Evolutionary conservation across 164 flowering plant species (phyloP).

Genomic region (Magnolia sinica): DNA sequence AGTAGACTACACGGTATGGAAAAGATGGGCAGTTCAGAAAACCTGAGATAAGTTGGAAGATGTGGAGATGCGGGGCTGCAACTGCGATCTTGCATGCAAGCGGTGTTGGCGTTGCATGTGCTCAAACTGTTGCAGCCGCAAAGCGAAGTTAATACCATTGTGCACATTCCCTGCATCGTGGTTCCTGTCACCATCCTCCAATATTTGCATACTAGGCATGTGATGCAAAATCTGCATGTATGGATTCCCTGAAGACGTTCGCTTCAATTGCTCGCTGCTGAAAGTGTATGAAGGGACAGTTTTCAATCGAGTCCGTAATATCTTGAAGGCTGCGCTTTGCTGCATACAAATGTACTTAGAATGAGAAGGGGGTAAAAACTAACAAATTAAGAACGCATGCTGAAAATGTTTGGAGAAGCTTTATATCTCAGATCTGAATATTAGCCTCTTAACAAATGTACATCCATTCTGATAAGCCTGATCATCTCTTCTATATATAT

Average conservation of each 20-base stretch:
- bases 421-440: too few species aligned
- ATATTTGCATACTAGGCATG: constrained; percentile 22
- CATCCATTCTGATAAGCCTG: too few species aligned
- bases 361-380: not conserved
- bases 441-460: too few species aligned
- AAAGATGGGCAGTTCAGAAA: not conserved
- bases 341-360: constrained; percentile 32
- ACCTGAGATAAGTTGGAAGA: constrained; percentile 41
- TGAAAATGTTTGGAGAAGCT: not conserved
- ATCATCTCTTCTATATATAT: too few species aligned
- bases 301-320: constrained; percentile 69
- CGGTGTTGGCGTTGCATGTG: constrained; percentile 76
- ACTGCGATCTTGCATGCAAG: constrained; percentile 40
- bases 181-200: constrained; percentile 51
- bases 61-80: constrained; percentile 36
- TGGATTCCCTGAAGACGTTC: constrained; percentile 22
- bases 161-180: constrained; percentile 38
- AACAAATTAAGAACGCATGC: not conserved
- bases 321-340: constrained; percentile 98
- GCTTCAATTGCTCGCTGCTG: constrained; percentile 46
- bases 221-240: constrained; percentile 20
- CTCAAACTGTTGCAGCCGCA: constrained; percentile 71
- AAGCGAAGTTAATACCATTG: constrained; percentile 64
- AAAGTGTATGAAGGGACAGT: constrained; percentile 74
- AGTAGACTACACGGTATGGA: not conserved